Evolutionary conservation across 78 protist species (phyloP).

Genomic region (Speleostelium caveatum): DNA sequence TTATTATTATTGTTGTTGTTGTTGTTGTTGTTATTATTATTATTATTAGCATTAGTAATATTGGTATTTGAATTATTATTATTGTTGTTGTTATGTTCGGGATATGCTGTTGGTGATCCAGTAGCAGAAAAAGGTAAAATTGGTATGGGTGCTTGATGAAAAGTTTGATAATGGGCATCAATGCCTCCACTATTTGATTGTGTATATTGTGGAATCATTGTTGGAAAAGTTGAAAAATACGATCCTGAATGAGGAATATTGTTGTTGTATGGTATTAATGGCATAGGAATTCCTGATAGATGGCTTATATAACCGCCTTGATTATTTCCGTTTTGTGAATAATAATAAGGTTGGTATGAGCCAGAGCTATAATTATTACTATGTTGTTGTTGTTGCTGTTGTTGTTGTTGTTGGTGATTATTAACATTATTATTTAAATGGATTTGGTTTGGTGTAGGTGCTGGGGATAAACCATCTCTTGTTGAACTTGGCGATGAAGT

Average conservation of each 20-base stretch:
- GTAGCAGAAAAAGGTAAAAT: background rate
- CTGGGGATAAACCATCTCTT: background rate
- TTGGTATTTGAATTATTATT: background rate
- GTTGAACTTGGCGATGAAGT: background rate
- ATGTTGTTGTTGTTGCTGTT: conserved; percentile 12
- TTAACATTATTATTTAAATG: background rate
- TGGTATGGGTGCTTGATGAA: background rate
- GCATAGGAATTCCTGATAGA: too few relatives aligned
- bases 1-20: background rate
- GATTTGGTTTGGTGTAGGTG: background rate
- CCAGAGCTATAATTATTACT: too few relatives aligned
- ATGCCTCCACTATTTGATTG: too few relatives aligned
- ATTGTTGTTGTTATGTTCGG: background rate
- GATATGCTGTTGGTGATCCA: background rate
- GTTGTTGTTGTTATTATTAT: background rate
- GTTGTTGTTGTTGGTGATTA: conserved; percentile 5
- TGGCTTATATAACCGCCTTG: too few relatives aligned
- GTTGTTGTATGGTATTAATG: too few relatives aligned
- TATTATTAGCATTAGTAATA: too few relatives aligned
- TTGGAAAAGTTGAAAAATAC: too few relatives aligned
- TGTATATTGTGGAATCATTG: too few relatives aligned
- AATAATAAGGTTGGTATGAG: background rate
- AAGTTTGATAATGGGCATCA: background rate
- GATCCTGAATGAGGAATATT: too few relatives aligned
- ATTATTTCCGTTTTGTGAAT: too few relatives aligned